Conservation (phyloP, 2,329 filamentous ascomycete species). For the Lasiodiplodia hormozganensis region DNA sequence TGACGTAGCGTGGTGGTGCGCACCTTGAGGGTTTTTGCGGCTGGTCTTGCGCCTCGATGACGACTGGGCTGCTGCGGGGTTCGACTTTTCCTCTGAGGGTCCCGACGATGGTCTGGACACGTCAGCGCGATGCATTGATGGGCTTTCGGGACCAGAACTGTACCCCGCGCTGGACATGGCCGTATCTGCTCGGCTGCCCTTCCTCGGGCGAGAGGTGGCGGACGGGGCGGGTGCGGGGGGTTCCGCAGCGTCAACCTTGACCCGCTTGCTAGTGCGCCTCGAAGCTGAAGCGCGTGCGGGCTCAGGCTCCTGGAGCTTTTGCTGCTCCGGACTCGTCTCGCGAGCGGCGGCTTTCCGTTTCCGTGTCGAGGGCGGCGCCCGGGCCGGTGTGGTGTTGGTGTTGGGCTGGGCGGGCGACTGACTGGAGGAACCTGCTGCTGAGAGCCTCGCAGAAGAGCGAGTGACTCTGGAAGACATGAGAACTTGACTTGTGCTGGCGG, state of each 20-base stretch:
- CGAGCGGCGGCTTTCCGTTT: conserved; percentile 76
- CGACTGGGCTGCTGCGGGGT: conserved; percentile 59
- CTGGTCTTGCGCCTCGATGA: conserved; percentile 78
- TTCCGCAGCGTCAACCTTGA: conserved; percentile 70
- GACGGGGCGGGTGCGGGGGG: conserved; percentile 48
- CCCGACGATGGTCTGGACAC: conserved; percentile 65
- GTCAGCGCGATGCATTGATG: conserved; percentile 36
- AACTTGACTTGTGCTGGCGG: conserved; percentile 49
- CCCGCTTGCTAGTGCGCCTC: conserved; percentile 50
- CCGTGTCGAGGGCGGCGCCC: conserved; percentile 59
- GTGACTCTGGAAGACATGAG: conserved; percentile 98
- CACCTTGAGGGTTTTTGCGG: conserved; percentile 70
- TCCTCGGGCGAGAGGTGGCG: conserved; percentile 59
- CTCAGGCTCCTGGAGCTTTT: conserved; percentile 55
- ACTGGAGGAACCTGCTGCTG: conserved; percentile 70
- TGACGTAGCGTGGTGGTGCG: conserved; percentile 29
- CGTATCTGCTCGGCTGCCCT: conserved; percentile 63
- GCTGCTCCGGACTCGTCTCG: conserved; percentile 54
- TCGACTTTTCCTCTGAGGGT: conserved; percentile 68
- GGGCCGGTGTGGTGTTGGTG: conserved; percentile 49
- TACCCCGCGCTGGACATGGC: conserved; percentile 80
- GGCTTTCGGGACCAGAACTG: conserved; percentile 37
- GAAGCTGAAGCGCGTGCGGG: conserved; percentile 44
- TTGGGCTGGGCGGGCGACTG: conserved; percentile 49
- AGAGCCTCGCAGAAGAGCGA: conserved; percentile 91